Percentiles rank a stretch among this genome's conserved stretches.
phyloP scores from a whole-genome alignment of 768 basidiomycete genomes.

The Mycena sanguinolenta region DNA sequence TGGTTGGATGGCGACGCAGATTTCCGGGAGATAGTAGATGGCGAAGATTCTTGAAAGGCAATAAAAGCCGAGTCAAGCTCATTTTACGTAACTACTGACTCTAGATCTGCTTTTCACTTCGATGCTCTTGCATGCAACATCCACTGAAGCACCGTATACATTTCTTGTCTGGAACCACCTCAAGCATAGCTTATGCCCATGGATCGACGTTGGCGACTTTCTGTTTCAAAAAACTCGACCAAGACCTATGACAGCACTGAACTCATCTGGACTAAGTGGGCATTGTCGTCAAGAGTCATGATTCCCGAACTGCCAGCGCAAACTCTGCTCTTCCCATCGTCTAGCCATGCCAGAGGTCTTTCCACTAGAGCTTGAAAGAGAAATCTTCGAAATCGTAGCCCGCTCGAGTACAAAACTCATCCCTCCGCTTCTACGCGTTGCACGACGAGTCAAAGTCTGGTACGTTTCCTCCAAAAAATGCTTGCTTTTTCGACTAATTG shows the following conservation, averaged over 20 bases:
- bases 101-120: not conserved
- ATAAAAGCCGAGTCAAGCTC: conserved; percentile 54
- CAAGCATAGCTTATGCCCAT: too few relatives aligned
- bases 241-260: too few relatives aligned
- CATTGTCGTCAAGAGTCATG: not conserved
- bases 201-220: too few relatives aligned
- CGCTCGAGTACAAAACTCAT: not conserved
- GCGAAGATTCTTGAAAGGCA: conserved; percentile 50
- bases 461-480: too few relatives aligned
- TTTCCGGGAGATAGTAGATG: conserved; percentile 39
- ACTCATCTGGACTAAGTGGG: not conserved
- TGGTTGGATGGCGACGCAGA: conserved; percentile 44
- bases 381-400: not conserved
- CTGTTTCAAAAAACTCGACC: too few relatives aligned
- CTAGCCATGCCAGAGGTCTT: not conserved
- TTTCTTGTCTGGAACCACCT: too few relatives aligned
- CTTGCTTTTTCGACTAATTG: too few relatives aligned
- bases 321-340: not conserved
- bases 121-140: too few relatives aligned
- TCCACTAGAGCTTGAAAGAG: not conserved
- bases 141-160: too few relatives aligned
- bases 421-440: not conserved
- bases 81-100: conserved; percentile 19
- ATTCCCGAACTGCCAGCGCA: not conserved
- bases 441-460: not conserved